Evolutionary conservation across 176 grass and related monocot genomes (phyloP).

Genomic region (Urochloa ruziziensis): DNA sequence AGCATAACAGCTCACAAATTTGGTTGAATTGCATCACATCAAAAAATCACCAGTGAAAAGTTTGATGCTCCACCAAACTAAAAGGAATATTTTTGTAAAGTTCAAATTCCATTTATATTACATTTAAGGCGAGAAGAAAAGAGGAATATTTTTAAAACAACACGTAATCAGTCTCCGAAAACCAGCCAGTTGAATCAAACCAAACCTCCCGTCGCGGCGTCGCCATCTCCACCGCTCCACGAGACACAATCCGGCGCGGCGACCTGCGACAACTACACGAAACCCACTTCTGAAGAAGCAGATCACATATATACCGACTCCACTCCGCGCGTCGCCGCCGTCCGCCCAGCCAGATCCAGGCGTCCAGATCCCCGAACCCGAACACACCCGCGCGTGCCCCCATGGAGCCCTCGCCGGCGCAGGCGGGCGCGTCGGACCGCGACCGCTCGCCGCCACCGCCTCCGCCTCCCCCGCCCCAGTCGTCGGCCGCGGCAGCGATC

Average conservation of each 20-base stretch:
- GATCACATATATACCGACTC: slow-evolving; percentile 23
- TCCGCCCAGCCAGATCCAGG: slow-evolving; percentile 39
- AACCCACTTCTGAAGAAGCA: slow-evolving; percentile 38
- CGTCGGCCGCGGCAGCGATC: slow-evolving; percentile 39
- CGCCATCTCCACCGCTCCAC: neutral
- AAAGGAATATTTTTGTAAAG: too few species aligned
- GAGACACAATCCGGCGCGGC: neutral
- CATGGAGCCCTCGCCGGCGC: slow-evolving; percentile 54
- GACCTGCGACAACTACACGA: slow-evolving; percentile 9
- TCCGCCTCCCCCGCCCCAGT: slow-evolving; percentile 20
- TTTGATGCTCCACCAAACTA: too few species aligned
- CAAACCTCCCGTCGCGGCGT: neutral
- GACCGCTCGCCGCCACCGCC: slow-evolving; percentile 56
- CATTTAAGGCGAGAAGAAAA: too few species aligned
- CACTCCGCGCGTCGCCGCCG: slow-evolving; percentile 23
- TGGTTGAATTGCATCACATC: too few species aligned
- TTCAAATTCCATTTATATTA: too few species aligned
- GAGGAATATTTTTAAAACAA: neutral
- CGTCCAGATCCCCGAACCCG: slow-evolving; percentile 31
- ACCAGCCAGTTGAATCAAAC: neutral
- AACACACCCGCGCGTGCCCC: neutral
- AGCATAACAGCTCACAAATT: too few species aligned
- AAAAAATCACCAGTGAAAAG: too few species aligned
- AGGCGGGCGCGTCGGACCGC: slow-evolving; percentile 58
- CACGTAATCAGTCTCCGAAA: neutral